These are phyloP conservation scores for Salmacisia buchloeana DNA, from an alignment of 1,284 basidiomycete species.

Conservation along the genomic window DNA sequence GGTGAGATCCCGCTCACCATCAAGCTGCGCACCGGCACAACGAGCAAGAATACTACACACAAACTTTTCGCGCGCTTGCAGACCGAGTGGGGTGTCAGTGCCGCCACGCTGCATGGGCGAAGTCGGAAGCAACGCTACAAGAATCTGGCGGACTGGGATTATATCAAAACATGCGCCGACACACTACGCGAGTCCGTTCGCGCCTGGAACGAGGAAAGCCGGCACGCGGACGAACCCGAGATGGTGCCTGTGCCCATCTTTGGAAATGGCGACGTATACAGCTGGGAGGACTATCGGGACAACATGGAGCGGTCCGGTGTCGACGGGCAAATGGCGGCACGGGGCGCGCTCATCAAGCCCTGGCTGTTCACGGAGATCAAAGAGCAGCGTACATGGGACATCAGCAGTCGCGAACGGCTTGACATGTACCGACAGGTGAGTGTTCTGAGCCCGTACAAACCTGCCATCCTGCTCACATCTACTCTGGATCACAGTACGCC, in stretches of 20 bases:
- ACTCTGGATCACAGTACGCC: slow-evolving; percentile 20
- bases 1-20: slow-evolving; percentile 92
- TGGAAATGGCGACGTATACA: slow-evolving; percentile 91
- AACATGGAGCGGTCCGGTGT: slow-evolving; percentile 72
- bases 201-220: slow-evolving; percentile 37
- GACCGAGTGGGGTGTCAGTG: slow-evolving; percentile 69
- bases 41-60: slow-evolving; percentile 57
- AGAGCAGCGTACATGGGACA: slow-evolving; percentile 77
- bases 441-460: slow-evolving; percentile 54
- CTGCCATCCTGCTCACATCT: slow-evolving; percentile 68
- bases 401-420: slow-evolving; percentile 79
- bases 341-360: slow-evolving; percentile 86
- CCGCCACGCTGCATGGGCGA: slow-evolving; percentile 82
- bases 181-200: slow-evolving; percentile 63
- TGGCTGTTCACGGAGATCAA: slow-evolving; percentile 82
- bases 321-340: slow-evolving; percentile 89
- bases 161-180: slow-evolving; percentile 71
- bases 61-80: slow-evolving; percentile 82
- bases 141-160: slow-evolving; percentile 47
- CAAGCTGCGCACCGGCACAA: slow-evolving; percentile 78
- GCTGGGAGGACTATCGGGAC: slow-evolving; percentile 74
- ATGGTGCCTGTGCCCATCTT: slow-evolving; percentile 82
- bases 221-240: slow-evolving; percentile 33
- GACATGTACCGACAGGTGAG: slow-evolving; percentile 73
- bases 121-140: slow-evolving; percentile 48